Base-by-base conservation (phyloP, 306 rosid genomes). In the Cyamopsis tetragonoloba region DNA sequence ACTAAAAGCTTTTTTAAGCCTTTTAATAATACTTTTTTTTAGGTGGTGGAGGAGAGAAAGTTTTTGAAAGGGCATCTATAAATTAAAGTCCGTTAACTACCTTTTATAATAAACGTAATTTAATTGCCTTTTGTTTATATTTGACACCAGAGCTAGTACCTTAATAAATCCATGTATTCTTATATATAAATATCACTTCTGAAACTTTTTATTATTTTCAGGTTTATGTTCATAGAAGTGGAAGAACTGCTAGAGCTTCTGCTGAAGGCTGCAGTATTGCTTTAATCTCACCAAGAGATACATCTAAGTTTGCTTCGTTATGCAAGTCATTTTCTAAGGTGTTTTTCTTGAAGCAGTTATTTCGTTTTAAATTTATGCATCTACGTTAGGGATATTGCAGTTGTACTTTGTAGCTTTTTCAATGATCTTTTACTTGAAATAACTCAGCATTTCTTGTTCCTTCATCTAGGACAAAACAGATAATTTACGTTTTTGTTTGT, bases 151-250 rank as follows among this genome's bases (percentile, higher is more conserved):
- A n/a, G n/a, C n/a, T n/a, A n/a, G n/a, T n/a, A n/a, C n/a, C n/a
- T n/a, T n/a, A n/a, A n/a, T n/a, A n/a, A 46, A 14, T 57, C 48
- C 70, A 22, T 75, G 38, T 56, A 51, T 51, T 13, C 12, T 6
- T 35, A 6, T 32, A 32, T 32, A 17, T 48, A 15, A 17, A 27
- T 28, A 43, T 48, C 20, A 76, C 31, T 39, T 66, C 68, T 73
- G 20, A 66, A 61, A 22, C 28, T 42, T 61, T 41, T 50, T 61
- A 43, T 58, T 78, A 15, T 6, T 72, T 20, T 55, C 71, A 93
- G 99, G 97, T 88, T 70, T 93, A 93, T 81, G 88, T 93, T 75
- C 99, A 90, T 81, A 88, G 99, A 85, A 86, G 99, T 88, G 99
- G 99, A 65, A 86, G 99, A 83, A 93, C 97, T 51, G 99, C 97